These are phyloP conservation scores for Pythium dissotocum DNA, from an alignment of 352 stramenopile genomes.

Conservation along the genomic window DNA sequence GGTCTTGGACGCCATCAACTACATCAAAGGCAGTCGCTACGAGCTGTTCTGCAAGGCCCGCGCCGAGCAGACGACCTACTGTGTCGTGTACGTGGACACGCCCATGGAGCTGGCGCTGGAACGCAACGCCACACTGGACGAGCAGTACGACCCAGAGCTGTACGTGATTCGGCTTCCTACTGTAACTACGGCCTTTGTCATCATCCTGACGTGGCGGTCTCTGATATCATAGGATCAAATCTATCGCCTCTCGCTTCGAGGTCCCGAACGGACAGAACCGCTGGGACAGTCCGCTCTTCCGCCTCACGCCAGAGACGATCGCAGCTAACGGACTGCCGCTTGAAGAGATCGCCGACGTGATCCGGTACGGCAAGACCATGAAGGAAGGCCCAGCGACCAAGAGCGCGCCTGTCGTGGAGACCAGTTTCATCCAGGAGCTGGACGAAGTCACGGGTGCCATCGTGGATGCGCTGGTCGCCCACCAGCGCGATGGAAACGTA, in stretches of 20 bases:
- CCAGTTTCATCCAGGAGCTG: slow-evolving; percentile 74
- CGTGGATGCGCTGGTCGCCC: slow-evolving; percentile 55
- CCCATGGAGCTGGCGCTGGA: slow-evolving; percentile 55
- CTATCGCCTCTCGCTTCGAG: slow-evolving; percentile 89
- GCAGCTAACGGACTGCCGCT: slow-evolving; percentile 40
- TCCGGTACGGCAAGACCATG: slow-evolving; percentile 63
- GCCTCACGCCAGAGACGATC: slow-evolving; percentile 52
- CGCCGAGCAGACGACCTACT: slow-evolving; percentile 89
- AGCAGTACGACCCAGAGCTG: slow-evolving; percentile 50
- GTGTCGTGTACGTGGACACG: slow-evolving; percentile 84
- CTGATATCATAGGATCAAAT: slow-evolving; percentile 56
- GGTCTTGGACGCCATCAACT: slow-evolving; percentile 93
- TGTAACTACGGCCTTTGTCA: too few species aligned
- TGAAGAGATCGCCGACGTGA: slow-evolving; percentile 50
- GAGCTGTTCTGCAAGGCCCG: slow-evolving; percentile 95
- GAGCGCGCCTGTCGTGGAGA: slow-evolving; percentile 52
- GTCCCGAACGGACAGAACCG: slow-evolving; percentile 91
- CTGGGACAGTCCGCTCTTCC: slow-evolving; percentile 92
- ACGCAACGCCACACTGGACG: slow-evolving; percentile 44
- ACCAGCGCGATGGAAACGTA: slow-evolving; percentile 66
- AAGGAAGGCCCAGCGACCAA: slow-evolving; percentile 74
- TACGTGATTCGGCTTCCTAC: slow-evolving; percentile 25
- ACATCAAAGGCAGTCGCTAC: slow-evolving; percentile 95
- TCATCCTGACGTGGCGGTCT: too few species aligned
- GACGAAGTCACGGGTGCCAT: slow-evolving; percentile 58